Conservation (phyloP, 2,329 filamentous ascomycete species). For the Stemphylium beticola region DNA sequence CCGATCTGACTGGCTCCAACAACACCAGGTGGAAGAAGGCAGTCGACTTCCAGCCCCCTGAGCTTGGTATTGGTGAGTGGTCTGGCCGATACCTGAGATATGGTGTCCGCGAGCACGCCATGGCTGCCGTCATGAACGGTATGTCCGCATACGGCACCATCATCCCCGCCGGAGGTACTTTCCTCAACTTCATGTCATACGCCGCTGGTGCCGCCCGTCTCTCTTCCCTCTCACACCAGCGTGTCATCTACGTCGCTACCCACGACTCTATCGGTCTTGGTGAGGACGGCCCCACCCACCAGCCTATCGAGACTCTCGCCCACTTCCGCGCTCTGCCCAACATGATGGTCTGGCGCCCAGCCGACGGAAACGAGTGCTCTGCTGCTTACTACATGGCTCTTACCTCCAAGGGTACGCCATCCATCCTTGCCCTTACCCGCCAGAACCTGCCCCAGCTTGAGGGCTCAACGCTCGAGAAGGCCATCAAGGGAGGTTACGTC, state of each 20-base stretch:
- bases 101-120: conserved; percentile 89
- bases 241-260: conserved; percentile 93
- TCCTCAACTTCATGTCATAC: conserved; percentile 99
- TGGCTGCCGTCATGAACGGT: conserved; percentile 95
- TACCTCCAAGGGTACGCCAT: conserved; percentile 87
- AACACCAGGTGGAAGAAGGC: conserved; percentile 98
- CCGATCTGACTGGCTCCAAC: conserved; percentile 98
- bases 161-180: conserved; percentile 92
- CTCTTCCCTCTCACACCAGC: conserved; percentile 87
- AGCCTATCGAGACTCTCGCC: conserved; percentile 96
- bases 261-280: conserved; percentile 99
- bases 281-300: conserved; percentile 97
- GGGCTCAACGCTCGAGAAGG: conserved; percentile 87
- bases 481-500: conserved; percentile 94
- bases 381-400: conserved; percentile 96
- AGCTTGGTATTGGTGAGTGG: conserved; percentile 85
- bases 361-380: conserved; percentile 97
- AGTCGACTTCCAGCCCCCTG: conserved; percentile 94
- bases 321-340: conserved; percentile 99
- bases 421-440: conserved; percentile 91
- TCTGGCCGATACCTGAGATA: conserved; percentile 90
- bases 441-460: conserved; percentile 99
- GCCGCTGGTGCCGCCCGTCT: conserved; percentile 94
- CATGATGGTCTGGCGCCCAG: conserved; percentile 99
- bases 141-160: conserved; percentile 93